These are phyloP conservation scores for Batkoa obscura DNA, from an alignment of 371 early-diverging fungal species.

Conservation along the genomic window DNA sequence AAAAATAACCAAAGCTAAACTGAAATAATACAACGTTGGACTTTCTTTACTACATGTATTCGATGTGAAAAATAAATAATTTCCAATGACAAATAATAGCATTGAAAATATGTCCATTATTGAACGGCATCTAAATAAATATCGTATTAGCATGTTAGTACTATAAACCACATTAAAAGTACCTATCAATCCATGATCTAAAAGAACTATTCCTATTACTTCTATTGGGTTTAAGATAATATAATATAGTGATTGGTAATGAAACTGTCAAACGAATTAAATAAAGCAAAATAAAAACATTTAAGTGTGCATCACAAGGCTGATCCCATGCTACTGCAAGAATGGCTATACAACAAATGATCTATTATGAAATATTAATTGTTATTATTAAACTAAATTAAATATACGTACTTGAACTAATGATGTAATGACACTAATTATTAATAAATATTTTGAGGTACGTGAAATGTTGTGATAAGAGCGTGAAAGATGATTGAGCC, in stretches of 20 bases:
- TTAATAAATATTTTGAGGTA: conserved; percentile 1
- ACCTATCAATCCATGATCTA: conserved; percentile 3
- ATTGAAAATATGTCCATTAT: conserved; percentile 2
- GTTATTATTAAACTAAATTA: not conserved
- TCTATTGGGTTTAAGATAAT: conserved; percentile 11
- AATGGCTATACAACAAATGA: conserved; percentile 7
- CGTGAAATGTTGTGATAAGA: conserved; percentile 2
- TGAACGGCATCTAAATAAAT: not conserved
- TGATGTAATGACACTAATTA: not conserved
- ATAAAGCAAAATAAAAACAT: conserved; percentile 14
- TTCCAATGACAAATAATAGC: conserved; percentile 38
- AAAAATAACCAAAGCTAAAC: conserved; percentile 32
- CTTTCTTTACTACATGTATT: conserved; percentile 25
- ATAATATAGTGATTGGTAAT: conserved; percentile 8
- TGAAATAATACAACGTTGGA: conserved; percentile 31
- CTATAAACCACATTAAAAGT: not conserved
- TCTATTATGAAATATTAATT: conserved; percentile 5
- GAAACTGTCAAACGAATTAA: conserved; percentile 13
- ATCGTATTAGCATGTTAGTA: not conserved
- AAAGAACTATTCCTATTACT: not conserved
- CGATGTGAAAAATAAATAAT: conserved; percentile 40
- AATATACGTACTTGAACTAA: conserved; percentile 3
- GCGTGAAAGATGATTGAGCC: not conserved
- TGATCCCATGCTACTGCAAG: conserved; percentile 5
- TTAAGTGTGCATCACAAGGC: conserved; percentile 11